Base-by-base conservation (phyloP, 1,284 basidiomycete genomes). In the Trichosporon sp. region DNA sequence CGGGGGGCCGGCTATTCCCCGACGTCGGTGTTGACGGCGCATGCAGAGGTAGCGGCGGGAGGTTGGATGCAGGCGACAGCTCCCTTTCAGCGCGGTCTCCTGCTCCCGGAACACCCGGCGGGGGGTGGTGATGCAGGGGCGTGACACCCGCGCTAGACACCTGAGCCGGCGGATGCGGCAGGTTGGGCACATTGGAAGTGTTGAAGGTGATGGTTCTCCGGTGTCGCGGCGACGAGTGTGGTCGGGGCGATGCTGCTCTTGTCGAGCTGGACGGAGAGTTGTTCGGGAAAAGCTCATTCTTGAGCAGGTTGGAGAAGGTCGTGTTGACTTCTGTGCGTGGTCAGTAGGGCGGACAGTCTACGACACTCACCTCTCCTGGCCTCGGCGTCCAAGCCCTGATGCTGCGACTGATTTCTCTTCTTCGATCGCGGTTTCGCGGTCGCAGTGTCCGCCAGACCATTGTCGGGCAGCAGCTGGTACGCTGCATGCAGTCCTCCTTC, bases 271-370 rank as follows among this genome's bases (percentile, higher is more conserved):
- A 74, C 38, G 72, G 73, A 15, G 76, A 71, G 15, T 66, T 65
- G 21, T 74, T 73, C 6, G 85, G 83, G 72, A 87, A 86, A 9
- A 87, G 81, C 72, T 87, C 87, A 51, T 82, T 82, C 58, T 85
- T 85, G 15, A 87, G 83, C 2, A 87, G 75, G 23, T 84, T 81
- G 21, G 84, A 83, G 75, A 87, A 87, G 0, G 86, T 85, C 66
- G 83, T 80, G 73, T 86, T 85, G 9, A 86, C 84, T 75, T 86
- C 85, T 66, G 86, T 85, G 85, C 76, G n/a, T 2, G 6, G 62
- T 70, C 56, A 69, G 69, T 27, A 35, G 35, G 62, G 65, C 27
- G 35, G 31, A 62, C 34, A 35, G 62, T n/a, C 21, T 29, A 8
- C 11, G 13, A 56, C 7, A 78, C 80, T 64, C 69, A 84, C 83